Evolutionary conservation across 2,329 filamentous ascomycete genomes (phyloP), one percentile per base, ranked within the genome.

Genomic region (Pseudogymnoascus sp.): DNA sequence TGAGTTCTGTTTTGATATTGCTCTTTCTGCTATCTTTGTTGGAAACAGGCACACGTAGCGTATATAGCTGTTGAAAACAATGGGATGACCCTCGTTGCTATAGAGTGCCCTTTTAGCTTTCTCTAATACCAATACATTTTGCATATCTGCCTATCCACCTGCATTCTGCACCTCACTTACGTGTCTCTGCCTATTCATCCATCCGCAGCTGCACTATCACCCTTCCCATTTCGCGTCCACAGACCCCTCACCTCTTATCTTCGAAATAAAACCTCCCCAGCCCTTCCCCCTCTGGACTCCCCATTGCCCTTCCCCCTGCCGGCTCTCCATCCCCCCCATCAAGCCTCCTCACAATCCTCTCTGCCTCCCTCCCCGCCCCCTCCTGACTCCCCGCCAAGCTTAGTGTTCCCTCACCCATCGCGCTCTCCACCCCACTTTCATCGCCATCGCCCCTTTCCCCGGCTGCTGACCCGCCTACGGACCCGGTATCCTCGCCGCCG

Each of bases 191-290:
- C 3, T 26, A 23, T 45, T 19, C 16, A 45, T n/a, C 21, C 26
- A 29, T 8, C 26, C 21, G 11, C 11, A 43, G 41, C 21, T 19
- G 41, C 11, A 21, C 8, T 29, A 33, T 33, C 31, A 2, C 31
- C 31, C 14, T 6, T 6, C 11, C 12, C 43, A 2, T 6, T 29
- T 7, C 6, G 26, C 26, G 5, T 14, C 12, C 19, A 14, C 1
- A 14, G 14, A 16, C 26, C 26, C 6, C 26, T 29, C 23, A 52
- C 43, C 43, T 29, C 65, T 77, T 77, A 11, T 80, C 78, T 69
- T 87, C 85, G 68, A 86, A 87, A 66, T 83, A 84, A 68, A 86
- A 85, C 65, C 80, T 81, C 12, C 83, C 84, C 60, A 86, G 68
- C 10, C 78, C 78, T 38, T 74, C 74, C 29, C 76, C 74, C 7